A percentile compares a stretch with the other conserved stretches of the same genome.
These are phyloP conservation scores for Kazachstania sp. DNA, from an alignment of 1,139 yeast genomes.

Conservation along the genomic window DNA sequence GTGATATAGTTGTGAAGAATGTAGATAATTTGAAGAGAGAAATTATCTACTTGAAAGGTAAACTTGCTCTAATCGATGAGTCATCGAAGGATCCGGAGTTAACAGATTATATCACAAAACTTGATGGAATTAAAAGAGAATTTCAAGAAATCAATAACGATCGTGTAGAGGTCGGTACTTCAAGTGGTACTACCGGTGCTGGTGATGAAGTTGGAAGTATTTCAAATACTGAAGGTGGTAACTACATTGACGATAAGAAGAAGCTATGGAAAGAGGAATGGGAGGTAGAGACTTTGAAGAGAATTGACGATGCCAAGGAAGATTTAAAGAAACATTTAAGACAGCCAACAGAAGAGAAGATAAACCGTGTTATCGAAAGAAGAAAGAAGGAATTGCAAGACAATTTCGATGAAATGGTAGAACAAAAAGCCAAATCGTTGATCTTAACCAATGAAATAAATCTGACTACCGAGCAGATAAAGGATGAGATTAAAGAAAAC, in stretches of 20 bases:
- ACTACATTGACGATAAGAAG: neutral
- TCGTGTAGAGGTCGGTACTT: too few relatives aligned
- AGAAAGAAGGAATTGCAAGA: constrained; percentile 20
- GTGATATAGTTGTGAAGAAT: neutral
- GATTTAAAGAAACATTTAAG: constrained; percentile 26
- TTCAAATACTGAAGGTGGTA: neutral
- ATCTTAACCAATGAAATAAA: constrained; percentile 3
- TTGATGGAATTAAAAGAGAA: constrained; percentile 1
- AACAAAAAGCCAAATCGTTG: constrained; percentile 10
- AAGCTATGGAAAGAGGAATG: constrained; percentile 15
- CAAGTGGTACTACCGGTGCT: too few relatives aligned
- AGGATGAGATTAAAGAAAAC: constrained; percentile 14
- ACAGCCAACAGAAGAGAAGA: constrained; percentile 27
- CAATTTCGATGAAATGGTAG: constrained; percentile 19
- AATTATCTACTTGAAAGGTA: constrained; percentile 5
- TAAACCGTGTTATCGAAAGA: constrained; percentile 21
- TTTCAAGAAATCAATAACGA: constrained; percentile 2
- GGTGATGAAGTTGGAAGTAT: neutral
- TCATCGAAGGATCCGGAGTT: neutral
- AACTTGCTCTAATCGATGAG: neutral
- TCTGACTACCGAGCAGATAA: constrained; percentile 8
- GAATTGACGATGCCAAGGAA: constrained; percentile 28
- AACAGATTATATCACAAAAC: neutral
- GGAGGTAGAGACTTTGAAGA: constrained; percentile 18
- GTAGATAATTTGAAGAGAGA: constrained; percentile 29